phyloP scores from a whole-genome alignment of 2,329 filamentous ascomycete species.

The Mycosphaerella sp. region DNA sequence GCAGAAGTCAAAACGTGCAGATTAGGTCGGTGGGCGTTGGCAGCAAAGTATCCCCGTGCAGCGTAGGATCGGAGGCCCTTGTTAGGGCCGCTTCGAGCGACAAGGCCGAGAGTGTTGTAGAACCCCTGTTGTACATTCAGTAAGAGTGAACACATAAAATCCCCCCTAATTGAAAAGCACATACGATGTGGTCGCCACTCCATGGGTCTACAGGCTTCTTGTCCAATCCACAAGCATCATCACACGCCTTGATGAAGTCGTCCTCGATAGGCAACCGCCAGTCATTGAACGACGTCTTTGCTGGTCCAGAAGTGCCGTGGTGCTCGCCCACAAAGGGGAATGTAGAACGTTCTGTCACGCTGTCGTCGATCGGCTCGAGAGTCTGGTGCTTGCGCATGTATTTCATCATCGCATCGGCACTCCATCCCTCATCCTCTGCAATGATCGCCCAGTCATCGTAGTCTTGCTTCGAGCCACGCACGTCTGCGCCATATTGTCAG shows the following conservation, averaged over 20 bases:
- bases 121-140: slow-evolving; percentile 22
- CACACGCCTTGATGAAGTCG: slow-evolving; percentile 34
- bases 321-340: slow-evolving; percentile 33
- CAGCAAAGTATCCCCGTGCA: slow-evolving; percentile 31
- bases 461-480: slow-evolving; percentile 41
- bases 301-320: slow-evolving; percentile 34
- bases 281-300: slow-evolving; percentile 35
- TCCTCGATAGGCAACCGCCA: slow-evolving; percentile 34
- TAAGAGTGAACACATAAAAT: no score
- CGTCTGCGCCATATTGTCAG: slow-evolving; percentile 24
- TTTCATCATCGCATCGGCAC: slow-evolving; percentile 42
- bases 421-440: slow-evolving; percentile 42
- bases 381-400: slow-evolving; percentile 41
- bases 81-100: slow-evolving; percentile 27
- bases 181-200: slow-evolving; percentile 34
- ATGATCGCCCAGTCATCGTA: slow-evolving; percentile 45
- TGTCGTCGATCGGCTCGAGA: slow-evolving; percentile 31
- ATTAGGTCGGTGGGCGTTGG: slow-evolving; percentile 31
- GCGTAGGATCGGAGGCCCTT: slow-evolving; percentile 34
- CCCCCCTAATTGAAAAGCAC: not conserved
- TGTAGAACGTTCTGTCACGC: slow-evolving; percentile 26
- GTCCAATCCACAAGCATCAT: slow-evolving; percentile 32
- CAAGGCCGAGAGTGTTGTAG: slow-evolving; percentile 29
- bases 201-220: slow-evolving; percentile 37
- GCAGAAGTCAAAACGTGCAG: slow-evolving; percentile 38